phyloP scores from a whole-genome alignment of 83 land plant genomes.

The Picea abies region DNA sequence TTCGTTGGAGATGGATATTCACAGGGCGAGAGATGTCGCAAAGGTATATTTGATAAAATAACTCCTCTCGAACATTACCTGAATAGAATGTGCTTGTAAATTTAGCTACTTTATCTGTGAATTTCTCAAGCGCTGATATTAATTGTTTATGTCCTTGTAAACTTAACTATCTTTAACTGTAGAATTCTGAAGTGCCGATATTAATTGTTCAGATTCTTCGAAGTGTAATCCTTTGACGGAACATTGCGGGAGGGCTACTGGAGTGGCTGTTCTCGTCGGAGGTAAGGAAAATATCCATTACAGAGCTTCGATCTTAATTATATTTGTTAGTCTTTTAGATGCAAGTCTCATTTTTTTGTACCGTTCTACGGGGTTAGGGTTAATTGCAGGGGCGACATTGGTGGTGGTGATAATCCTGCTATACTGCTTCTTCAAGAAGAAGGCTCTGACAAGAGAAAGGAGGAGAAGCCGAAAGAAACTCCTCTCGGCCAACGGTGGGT shows the following conservation, averaged over 20 bases:
- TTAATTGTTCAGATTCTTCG: slow-evolving; percentile 15
- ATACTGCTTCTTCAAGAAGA: slow-evolving; percentile 34
- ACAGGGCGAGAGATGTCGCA: slow-evolving; percentile 41
- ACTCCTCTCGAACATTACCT: background rate
- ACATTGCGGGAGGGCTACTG: slow-evolving; percentile 32
- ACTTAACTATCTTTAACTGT: no score
- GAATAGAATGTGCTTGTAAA: background rate
- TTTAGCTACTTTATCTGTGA: background rate
- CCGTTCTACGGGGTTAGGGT: slow-evolving; percentile 25
- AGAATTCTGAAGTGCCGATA: no score
- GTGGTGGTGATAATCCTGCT: slow-evolving; percentile 25
- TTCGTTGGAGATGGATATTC: slow-evolving; percentile 53
- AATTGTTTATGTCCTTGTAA: background rate
- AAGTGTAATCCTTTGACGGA: slow-evolving; percentile 49
- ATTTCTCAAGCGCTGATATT: background rate
- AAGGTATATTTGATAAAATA: slow-evolving; percentile 19
- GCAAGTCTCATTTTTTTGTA: slow-evolving; percentile 5
- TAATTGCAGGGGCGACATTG: slow-evolving; percentile 41
- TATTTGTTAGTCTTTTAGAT: background rate
- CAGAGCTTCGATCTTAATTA: background rate
- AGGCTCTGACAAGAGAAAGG: slow-evolving; percentile 7
- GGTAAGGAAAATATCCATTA: slow-evolving; percentile 28
- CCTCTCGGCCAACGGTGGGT: slow-evolving; percentile 42
- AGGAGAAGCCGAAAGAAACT: slow-evolving; percentile 38
- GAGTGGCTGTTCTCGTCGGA: slow-evolving; percentile 49